Evolutionary conservation across 768 basidiomycete species (phyloP).

Genomic region (Guyanaporus albipodus): DNA sequence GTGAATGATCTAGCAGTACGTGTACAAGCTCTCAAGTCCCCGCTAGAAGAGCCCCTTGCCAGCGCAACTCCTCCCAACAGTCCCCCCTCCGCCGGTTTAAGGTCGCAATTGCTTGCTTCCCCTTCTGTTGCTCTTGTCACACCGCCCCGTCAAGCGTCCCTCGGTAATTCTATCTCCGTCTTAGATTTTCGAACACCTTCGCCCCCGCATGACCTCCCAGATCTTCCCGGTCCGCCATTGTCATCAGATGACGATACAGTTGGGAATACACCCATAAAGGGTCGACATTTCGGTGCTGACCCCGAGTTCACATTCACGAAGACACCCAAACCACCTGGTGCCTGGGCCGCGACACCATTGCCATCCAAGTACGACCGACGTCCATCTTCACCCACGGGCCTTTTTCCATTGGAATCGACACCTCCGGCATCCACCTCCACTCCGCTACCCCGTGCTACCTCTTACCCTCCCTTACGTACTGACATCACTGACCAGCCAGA

Average conservation of each 20-base stretch:
- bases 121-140: constrained; percentile 37
- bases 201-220: constrained; percentile 58
- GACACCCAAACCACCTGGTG: constrained; percentile 46
- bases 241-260: constrained; percentile 46
- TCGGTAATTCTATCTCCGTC: constrained; percentile 41
- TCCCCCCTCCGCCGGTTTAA: constrained; percentile 14
- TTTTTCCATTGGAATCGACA: constrained; percentile 24
- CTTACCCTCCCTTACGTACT: constrained; percentile 13
- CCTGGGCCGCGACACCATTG: constrained; percentile 41
- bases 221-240: constrained; percentile 64
- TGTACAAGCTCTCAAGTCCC: constrained; percentile 2
- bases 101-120: neutral
- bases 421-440: constrained; percentile 26
- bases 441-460: constrained; percentile 17
- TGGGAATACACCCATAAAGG: constrained; percentile 22
- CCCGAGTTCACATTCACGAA: constrained; percentile 35
- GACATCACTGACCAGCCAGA: constrained; percentile 15
- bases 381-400: constrained; percentile 13
- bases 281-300: constrained; percentile 11
- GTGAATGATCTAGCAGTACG: constrained; percentile 17
- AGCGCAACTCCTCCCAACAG: constrained; percentile 26
- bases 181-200: constrained; percentile 59
- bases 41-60: constrained; percentile 4
- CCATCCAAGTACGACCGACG: constrained; percentile 18
- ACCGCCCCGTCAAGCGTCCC: constrained; percentile 44